Base-by-base conservation (phyloP, 495 filamentous ascomycete genomes). In the Trichodelitschia bisporula region DNA sequence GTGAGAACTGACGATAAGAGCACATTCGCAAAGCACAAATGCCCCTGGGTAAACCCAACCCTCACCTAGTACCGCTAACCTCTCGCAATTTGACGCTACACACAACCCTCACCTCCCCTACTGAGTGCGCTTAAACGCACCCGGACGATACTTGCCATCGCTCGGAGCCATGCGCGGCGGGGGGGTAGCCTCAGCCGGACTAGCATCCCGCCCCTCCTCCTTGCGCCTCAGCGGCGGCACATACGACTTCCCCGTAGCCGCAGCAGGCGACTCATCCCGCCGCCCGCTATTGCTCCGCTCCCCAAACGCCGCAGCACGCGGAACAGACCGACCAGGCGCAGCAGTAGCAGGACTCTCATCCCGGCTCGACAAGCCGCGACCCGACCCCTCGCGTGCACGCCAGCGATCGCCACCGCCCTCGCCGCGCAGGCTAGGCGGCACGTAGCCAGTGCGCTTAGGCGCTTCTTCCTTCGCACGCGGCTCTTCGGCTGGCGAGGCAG, bases 341-440 rank as follows among this genome's bases (percentile, higher is more conserved):
- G 19, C 46, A 24, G 38, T 34, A 29, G 43, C 43, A 15, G 43
- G 45, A 23, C 41, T 45, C 36, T 48, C 38, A 13, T 41, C 44
- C 18, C 45, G 40, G 14, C 23, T 26, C 13, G 29, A 29, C 18
- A 20, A 30, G 15, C 44, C 36, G 30, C 40, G 36, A 5, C 36
- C 36, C 15, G 37, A 39, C 15, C 33, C 40, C 19, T 50, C 42
- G 10, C 43, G 40, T 17, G 35, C 34, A 4, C 43, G 34, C 36
- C 42, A 44, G 20, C 36, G 34, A 0, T 21, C 33, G 25, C 31
- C 38, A 13, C 29, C 44, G 23, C 31, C 33, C 19, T 36, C 36
- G 26, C 15, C 38, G 19, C 50, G 49, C 6, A 55, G 36, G 4
- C 39, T 38, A 16, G 48, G 48, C 6, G 49, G 51, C n/a, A 54